A percentile compares a stretch with the other conserved stretches of the same genome.
phyloP scores from a whole-genome alignment of 176 grass and related monocot genomes.

The Triticum turgidum region DNA sequence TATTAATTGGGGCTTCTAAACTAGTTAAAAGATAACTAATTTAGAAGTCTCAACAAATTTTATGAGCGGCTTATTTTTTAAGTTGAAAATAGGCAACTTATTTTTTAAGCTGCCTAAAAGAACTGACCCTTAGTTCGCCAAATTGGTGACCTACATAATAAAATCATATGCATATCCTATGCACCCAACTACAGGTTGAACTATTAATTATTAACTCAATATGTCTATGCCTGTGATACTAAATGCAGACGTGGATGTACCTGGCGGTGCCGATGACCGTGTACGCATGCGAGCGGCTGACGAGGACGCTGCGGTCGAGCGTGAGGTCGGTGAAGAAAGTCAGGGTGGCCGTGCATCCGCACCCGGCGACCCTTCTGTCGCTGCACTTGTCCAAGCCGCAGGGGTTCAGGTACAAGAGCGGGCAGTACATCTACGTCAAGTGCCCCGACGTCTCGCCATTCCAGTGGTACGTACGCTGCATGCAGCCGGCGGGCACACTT shows the following conservation, averaged over 20 bases:
- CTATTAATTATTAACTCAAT: too few relatives aligned
- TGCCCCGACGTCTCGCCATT: conserved; percentile 87
- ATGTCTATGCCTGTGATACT: neutral
- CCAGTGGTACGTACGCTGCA: conserved; percentile 46
- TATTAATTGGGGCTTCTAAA: too few relatives aligned
- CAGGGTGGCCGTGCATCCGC: conserved; percentile 81
- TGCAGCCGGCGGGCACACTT: too few relatives aligned
- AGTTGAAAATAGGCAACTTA: too few relatives aligned
- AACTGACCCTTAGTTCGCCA: too few relatives aligned
- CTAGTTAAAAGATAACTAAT: too few relatives aligned
- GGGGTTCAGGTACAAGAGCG: conserved; percentile 68
- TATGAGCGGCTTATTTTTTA: too few relatives aligned
- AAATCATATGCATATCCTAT: too few relatives aligned
- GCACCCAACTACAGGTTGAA: too few relatives aligned
- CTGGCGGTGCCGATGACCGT: conserved; percentile 53
- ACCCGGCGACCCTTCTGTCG: conserved; percentile 32
- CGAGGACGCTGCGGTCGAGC: conserved; percentile 52
- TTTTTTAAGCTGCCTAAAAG: too few relatives aligned
- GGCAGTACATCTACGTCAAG: conserved; percentile 85
- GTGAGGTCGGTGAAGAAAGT: conserved; percentile 65
- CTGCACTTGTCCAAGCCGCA: conserved; percentile 74
- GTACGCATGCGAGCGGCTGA: conserved; percentile 70
- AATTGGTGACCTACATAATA: too few relatives aligned
- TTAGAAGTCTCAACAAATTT: too few relatives aligned
- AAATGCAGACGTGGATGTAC: conserved; percentile 87